Conservation (phyloP, 2,329 filamentous ascomycete species). For the Xylaria sp. region DNA sequence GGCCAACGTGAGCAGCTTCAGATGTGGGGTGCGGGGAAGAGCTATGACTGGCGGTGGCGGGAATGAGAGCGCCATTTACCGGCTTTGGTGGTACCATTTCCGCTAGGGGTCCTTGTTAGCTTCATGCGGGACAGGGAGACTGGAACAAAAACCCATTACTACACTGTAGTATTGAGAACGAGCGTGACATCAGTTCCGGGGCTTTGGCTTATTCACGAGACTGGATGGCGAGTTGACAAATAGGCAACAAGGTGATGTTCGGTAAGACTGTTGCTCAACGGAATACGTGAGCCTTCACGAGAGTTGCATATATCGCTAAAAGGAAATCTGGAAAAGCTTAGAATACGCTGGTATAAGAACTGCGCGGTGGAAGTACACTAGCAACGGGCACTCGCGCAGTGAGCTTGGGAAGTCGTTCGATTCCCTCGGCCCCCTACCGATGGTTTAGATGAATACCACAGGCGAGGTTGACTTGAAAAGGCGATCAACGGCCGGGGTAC, state of each 20-base stretch:
- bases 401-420: slow-evolving; percentile 21
- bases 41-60: slow-evolving; percentile 46
- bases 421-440: slow-evolving; percentile 14
- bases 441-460: slow-evolving; percentile 16
- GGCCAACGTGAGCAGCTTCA: slow-evolving; percentile 39
- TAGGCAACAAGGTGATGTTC: slow-evolving; percentile 16
- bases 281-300: slow-evolving; percentile 25
- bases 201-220: slow-evolving; percentile 26
- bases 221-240: slow-evolving; percentile 33
- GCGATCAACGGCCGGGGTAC: slow-evolving; percentile 40
- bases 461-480: slow-evolving; percentile 35
- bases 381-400: slow-evolving; percentile 14
- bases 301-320: not conserved
- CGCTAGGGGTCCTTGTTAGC: slow-evolving; percentile 36
- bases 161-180: slow-evolving; percentile 26
- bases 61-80: slow-evolving; percentile 38
- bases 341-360: not conserved
- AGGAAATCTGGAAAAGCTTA: too few species aligned
- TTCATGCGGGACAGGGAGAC: slow-evolving; percentile 34
- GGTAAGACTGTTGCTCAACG: slow-evolving; percentile 11
- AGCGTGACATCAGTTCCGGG: slow-evolving; percentile 30
- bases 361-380: too few species aligned
- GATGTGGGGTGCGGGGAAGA: slow-evolving; percentile 49
- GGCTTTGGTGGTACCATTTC: slow-evolving; percentile 39
- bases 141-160: slow-evolving; percentile 18